Conservation (phyloP, 139 green algal genomes). For the Asterochloris erici region DNA sequence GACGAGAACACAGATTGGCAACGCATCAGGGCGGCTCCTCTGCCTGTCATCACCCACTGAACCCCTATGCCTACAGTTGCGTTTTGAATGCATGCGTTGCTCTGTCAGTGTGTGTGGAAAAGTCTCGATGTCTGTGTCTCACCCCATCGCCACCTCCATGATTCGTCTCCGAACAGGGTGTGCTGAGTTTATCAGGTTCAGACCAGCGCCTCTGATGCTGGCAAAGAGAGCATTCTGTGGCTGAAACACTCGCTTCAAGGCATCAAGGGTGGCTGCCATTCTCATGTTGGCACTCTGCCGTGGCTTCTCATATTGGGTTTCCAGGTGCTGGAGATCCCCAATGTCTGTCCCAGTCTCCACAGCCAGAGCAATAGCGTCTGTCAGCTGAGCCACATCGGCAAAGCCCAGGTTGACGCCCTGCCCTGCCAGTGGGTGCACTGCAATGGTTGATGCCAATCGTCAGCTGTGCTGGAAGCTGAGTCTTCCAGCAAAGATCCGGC, state of each 20-base stretch:
- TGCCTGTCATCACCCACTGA: slow-evolving; percentile 14
- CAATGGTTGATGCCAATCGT: too few species aligned
- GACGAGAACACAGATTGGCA: slow-evolving; percentile 70
- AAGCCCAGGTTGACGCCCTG: slow-evolving; percentile 79
- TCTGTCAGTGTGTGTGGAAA: neutral
- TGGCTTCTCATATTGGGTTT: slow-evolving; percentile 61
- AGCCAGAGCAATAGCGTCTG: slow-evolving; percentile 32
- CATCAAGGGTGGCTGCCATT: slow-evolving; percentile 66
- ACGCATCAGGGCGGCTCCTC: slow-evolving; percentile 6
- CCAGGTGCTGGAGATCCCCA: slow-evolving; percentile 33
- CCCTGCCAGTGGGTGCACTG: slow-evolving; percentile 73
- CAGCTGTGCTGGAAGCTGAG: neutral
- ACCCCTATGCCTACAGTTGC: neutral
- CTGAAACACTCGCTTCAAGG: slow-evolving; percentile 48
- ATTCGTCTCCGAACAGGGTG: slow-evolving; percentile 48
- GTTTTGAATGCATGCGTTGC: neutral
- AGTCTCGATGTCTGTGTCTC: neutral
- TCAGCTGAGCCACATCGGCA: slow-evolving; percentile 61
- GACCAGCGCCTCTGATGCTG: slow-evolving; percentile 41
- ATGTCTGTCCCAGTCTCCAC: slow-evolving; percentile 52
- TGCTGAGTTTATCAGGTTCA: slow-evolving; percentile 55
- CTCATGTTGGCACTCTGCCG: slow-evolving; percentile 45
- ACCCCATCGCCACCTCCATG: slow-evolving; percentile 72
- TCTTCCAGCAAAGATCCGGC: too few species aligned
- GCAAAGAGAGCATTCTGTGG: slow-evolving; percentile 43